Conservation (phyloP, 1,139 yeast species). For the Diutina rugosa region DNA sequence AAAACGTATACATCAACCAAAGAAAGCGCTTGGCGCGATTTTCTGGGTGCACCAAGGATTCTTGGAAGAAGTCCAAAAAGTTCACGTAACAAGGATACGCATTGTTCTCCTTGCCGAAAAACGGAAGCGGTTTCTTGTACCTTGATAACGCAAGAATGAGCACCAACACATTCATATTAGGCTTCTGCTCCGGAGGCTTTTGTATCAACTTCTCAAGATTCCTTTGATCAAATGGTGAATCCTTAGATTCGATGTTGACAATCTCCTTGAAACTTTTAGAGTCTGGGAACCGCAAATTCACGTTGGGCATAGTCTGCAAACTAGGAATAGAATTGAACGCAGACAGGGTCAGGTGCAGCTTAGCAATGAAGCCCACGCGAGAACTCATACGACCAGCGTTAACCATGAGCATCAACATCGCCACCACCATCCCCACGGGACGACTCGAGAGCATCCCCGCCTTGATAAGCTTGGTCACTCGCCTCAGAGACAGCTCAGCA, state of each 20-base stretch:
- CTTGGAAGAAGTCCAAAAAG: slow-evolving; percentile 57
- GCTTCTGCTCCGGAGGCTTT: slow-evolving; percentile 4
- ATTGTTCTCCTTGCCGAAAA: slow-evolving; percentile 6
- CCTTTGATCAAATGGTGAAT: slow-evolving; percentile 7
- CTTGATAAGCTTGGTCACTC: slow-evolving; percentile 50
- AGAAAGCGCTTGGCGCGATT: slow-evolving; percentile 63
- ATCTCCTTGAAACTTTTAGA: slow-evolving; percentile 17
- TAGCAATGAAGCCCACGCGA: slow-evolving; percentile 86
- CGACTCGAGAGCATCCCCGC: slow-evolving; percentile 23
- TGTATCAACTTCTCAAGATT: slow-evolving; percentile 8
- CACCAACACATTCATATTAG: slow-evolving; percentile 7
- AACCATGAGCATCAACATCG: slow-evolving; percentile 75
- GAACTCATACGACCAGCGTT: slow-evolving; percentile 92
- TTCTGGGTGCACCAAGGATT: slow-evolving; percentile 36
- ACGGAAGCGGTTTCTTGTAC: slow-evolving; percentile 38
- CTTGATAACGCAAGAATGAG: slow-evolving; percentile 53
- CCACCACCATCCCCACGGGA: slow-evolving; percentile 50
- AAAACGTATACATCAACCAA: slow-evolving; percentile 73
- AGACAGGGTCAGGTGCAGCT: slow-evolving; percentile 85
- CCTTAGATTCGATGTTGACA: slow-evolving; percentile 15
- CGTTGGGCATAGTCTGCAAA: slow-evolving; percentile 52
- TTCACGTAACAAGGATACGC: slow-evolving; percentile 7
- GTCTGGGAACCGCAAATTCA: slow-evolving; percentile 29
- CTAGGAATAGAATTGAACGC: slow-evolving; percentile 92
- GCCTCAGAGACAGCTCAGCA: slow-evolving; percentile 48